These are phyloP conservation scores for Penicillium sp. DNA, from an alignment of 2,329 filamentous ascomycete species.

Conservation along the genomic window DNA sequence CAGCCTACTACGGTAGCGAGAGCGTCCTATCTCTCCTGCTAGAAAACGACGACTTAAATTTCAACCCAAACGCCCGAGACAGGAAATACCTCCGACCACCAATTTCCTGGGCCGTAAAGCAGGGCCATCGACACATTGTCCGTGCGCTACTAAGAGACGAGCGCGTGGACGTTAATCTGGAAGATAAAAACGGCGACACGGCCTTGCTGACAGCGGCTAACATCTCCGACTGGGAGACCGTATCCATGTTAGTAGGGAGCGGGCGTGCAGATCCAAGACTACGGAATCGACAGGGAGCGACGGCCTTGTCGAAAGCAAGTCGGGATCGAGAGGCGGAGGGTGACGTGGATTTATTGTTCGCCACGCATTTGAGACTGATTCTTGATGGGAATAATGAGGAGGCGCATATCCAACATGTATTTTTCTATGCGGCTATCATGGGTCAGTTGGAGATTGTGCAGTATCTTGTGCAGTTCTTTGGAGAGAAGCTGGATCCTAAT, in stretches of 20 bases:
- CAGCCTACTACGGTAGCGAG: conserved; percentile 14
- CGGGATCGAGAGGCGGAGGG: conserved; percentile 1
- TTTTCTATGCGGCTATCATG: conserved; percentile 22
- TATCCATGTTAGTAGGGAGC: conserved; percentile 9
- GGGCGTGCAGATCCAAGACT: conserved; percentile 16
- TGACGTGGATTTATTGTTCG: conserved; percentile 15
- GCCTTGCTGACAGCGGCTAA: conserved; percentile 16
- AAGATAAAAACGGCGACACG: conserved; percentile 21
- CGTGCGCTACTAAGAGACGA: conserved; percentile 15
- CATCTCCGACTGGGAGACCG: conserved; percentile 6
- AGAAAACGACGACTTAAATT: conserved; percentile 4
- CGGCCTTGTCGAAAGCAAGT: conserved; percentile 15
- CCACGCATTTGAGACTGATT: conserved; percentile 18
- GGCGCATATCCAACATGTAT: conserved; percentile 22
- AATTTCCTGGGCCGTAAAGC: conserved; percentile 21
- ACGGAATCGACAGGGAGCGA: conserved; percentile 15
- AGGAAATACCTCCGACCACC: conserved; percentile 19
- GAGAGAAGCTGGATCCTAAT: conserved; percentile 19
- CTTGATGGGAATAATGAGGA: conserved; percentile 12
- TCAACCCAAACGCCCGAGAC: conserved; percentile 20
- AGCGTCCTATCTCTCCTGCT: conserved; percentile 14
- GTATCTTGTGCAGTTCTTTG: conserved; percentile 19
- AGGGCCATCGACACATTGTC: conserved; percentile 9
- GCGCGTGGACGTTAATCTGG: conserved; percentile 19
- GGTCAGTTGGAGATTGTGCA: conserved; percentile 19